Percentiles rank a stretch among this genome's conserved stretches.
phyloP scores from a whole-genome alignment of 345 rosid genomes.

The Corchorus capsularis region DNA sequence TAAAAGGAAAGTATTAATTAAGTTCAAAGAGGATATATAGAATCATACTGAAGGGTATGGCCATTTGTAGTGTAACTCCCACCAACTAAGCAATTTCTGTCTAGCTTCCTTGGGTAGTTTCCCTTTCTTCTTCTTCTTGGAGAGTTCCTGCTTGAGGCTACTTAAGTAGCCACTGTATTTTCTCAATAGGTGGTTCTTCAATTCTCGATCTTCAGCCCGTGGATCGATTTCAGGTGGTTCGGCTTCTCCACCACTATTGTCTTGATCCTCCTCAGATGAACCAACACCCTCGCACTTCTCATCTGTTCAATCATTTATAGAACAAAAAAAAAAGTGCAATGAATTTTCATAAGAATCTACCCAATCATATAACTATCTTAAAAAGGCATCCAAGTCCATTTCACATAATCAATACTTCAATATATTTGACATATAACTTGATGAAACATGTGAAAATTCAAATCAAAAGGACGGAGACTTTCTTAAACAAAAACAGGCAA shows the following conservation, averaged over 20 bases:
- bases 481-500: not conserved
- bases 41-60: conserved; percentile 92
- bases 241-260: conserved; percentile 80
- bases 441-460: not conserved
- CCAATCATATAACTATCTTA: not conserved
- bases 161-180: conserved; percentile 96
- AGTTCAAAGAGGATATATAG: not conserved
- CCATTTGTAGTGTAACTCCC: conserved; percentile 99
- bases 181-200: conserved; percentile 85
- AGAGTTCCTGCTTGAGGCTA: conserved; percentile 93
- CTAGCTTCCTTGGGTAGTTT: conserved; percentile 98
- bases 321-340: not conserved
- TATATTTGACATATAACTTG: not conserved
- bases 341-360: not conserved
- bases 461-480: not conserved
- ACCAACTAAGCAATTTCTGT: conserved; percentile 96
- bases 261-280: conserved; percentile 86
- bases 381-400: not conserved
- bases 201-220: conserved; percentile 88
- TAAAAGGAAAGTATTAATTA: not conserved
- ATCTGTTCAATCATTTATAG: conserved; percentile 40
- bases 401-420: not conserved
- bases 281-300: conserved; percentile 78
- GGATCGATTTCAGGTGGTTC: conserved; percentile 88
- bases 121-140: conserved; percentile 99